These are phyloP conservation scores for Selaginella tamariscina DNA, from an alignment of 75 land plant genomes.

Conservation along the genomic window DNA sequence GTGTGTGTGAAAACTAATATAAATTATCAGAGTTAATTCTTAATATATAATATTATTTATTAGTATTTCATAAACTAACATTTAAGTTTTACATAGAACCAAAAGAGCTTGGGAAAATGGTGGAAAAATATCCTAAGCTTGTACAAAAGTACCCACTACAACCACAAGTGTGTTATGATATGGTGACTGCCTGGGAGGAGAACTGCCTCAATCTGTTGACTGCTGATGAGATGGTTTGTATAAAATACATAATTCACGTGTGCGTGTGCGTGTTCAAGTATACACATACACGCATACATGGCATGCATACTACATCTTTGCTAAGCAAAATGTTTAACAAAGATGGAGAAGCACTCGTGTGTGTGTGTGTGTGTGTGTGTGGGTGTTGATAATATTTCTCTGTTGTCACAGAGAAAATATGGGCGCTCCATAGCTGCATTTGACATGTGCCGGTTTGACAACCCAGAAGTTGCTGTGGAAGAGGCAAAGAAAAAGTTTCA, in stretches of 20 bases:
- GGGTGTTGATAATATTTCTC: slow-evolving; percentile 2
- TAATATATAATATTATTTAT: not conserved
- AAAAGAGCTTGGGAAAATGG: slow-evolving; percentile 16
- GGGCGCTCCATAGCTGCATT: slow-evolving; percentile 15
- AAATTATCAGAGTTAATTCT: not conserved
- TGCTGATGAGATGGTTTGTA: slow-evolving; percentile 18
- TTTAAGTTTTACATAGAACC: slow-evolving; percentile 7
- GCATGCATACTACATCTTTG: not conserved
- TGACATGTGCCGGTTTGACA: slow-evolving; percentile 16
- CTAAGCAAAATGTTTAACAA: no score
- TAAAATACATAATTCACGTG: not conserved
- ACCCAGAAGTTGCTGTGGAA: slow-evolving; percentile 15
- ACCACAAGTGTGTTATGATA: slow-evolving; percentile 21
- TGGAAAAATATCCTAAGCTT: slow-evolving; percentile 21
- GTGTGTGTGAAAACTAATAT: not conserved
- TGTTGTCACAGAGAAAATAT: slow-evolving; percentile 15
- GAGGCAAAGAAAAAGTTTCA: slow-evolving; percentile 25
- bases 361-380: no score
- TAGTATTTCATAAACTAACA: not conserved
- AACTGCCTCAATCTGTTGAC: slow-evolving; percentile 22
- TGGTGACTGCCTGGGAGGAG: slow-evolving; percentile 24
- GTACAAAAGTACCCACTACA: slow-evolving; percentile 20
- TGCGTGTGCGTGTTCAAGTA: not conserved
- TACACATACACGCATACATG: not conserved
- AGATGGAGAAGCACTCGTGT: not conserved